Percentiles rank a stretch among this genome's conserved stretches.
These are phyloP conservation scores for Coniferiporia sulphurascens DNA, from an alignment of 1,284 basidiomycete genomes.

Conservation along the genomic window DNA sequence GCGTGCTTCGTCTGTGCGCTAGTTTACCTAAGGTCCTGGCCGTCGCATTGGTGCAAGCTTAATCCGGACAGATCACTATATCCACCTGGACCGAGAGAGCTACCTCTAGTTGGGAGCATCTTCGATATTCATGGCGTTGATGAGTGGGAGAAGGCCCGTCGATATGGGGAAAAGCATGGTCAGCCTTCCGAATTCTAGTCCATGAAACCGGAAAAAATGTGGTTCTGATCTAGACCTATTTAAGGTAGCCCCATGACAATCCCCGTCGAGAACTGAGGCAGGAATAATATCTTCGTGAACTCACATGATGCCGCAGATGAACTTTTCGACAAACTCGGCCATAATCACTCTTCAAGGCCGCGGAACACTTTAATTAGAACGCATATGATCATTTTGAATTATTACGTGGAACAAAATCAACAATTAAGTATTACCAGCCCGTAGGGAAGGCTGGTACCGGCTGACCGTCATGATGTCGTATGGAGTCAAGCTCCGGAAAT, in stretches of 20 bases:
- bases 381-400: not conserved
- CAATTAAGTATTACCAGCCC: too few relatives aligned
- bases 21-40: too few relatives aligned
- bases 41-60: not conserved
- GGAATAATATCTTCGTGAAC: slow-evolving; percentile 20
- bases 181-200: not conserved
- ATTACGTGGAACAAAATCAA: not conserved
- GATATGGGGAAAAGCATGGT: not conserved
- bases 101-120: not conserved
- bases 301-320: slow-evolving; percentile 22
- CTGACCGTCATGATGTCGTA: slow-evolving; percentile 20
- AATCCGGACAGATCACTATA: not conserved
- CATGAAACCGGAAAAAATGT: not conserved
- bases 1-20: too few relatives aligned
- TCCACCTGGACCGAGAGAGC: not conserved
- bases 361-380: not conserved
- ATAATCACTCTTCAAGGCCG: slow-evolving; percentile 17
- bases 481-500: slow-evolving; percentile 22
- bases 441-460: slow-evolving; percentile 10
- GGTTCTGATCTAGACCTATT: not conserved
- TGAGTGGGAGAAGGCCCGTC: not conserved
- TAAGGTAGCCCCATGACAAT: not conserved
- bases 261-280: not conserved
- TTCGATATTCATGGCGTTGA: not conserved
- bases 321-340: slow-evolving; percentile 22